Conservation (phyloP, 169 alveolate species). For the Cryptosporidium parvum region DNA sequence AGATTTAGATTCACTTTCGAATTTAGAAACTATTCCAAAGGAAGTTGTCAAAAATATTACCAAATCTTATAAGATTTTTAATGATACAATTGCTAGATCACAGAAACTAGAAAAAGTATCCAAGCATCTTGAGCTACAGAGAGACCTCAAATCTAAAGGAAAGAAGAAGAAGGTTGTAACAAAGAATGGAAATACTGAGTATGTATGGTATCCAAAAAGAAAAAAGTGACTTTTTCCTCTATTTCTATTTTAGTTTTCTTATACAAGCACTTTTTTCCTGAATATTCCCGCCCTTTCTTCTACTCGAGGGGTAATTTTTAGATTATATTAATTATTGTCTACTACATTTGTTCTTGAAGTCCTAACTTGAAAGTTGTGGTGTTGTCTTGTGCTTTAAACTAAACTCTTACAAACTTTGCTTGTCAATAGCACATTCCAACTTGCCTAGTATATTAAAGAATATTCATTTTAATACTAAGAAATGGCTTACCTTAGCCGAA, state of each 20-base stretch:
- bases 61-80: constrained; percentile 41
- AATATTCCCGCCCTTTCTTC: background rate
- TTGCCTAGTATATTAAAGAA: background rate
- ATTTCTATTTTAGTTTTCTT: background rate
- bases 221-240: constrained; percentile 5
- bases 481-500: background rate
- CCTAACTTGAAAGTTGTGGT: background rate
- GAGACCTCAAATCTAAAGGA: constrained; percentile 30
- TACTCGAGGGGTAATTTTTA: constrained; percentile 28
- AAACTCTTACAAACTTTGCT: background rate
- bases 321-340: constrained; percentile 10
- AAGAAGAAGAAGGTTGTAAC: constrained; percentile 35
- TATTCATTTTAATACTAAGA: background rate
- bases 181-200: constrained; percentile 24
- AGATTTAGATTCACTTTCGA: background rate
- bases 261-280: background rate
- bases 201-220: constrained; percentile 66
- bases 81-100: constrained; percentile 46
- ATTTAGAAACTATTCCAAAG: background rate
- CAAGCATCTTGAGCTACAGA: constrained; percentile 44
- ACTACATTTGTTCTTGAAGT: background rate
- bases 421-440: background rate
- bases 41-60: constrained; percentile 26
- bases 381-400: background rate
- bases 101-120: constrained; percentile 19